These are phyloP conservation scores for Starmerella bacillaris DNA, from an alignment of 805 yeast genomes.

Conservation along the genomic window DNA sequence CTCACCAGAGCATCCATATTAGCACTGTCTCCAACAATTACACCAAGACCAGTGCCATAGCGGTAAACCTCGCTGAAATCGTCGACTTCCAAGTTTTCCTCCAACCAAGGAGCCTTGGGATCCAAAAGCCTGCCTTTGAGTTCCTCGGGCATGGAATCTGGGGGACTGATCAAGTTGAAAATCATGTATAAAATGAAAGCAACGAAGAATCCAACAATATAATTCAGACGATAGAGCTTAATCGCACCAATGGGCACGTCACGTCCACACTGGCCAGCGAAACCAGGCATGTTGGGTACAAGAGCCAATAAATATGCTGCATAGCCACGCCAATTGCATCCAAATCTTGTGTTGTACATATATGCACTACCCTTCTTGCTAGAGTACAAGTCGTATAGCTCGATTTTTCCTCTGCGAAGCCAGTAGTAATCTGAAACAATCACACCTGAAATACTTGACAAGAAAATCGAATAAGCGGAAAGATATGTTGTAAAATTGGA, in stretches of 20 bases:
- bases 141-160: conserved; percentile 12
- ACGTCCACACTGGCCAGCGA: conserved; percentile 62
- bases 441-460: conserved; percentile 70
- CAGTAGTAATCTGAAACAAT: conserved; percentile 42
- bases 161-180: conserved; percentile 20
- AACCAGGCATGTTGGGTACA: conserved; percentile 70
- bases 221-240: conserved; percentile 52
- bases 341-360: conserved; percentile 37
- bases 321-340: conserved; percentile 71
- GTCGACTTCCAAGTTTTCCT: conserved; percentile 16
- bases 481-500: conserved; percentile 63
- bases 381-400: conserved; percentile 45
- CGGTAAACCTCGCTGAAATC: conserved; percentile 13
- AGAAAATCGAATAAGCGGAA: conserved; percentile 65
- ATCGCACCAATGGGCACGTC: conserved; percentile 66
- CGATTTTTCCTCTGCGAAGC: conserved; percentile 55
- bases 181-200: conserved; percentile 39
- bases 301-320: conserved; percentile 67
- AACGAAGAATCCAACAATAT: conserved; percentile 54
- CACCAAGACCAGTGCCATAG: conserved; percentile 7
- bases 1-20: no score
- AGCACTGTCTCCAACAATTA: neutral
- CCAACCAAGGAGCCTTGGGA: conserved; percentile 16
- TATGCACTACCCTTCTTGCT: conserved; percentile 32
- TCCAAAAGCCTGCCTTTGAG: conserved; percentile 12